A percentile compares a stretch with the other conserved stretches of the same genome.
Conservation (phyloP, 2,329 filamentous ascomycete species). For the Hirsutella rhossiliensis region DNA sequence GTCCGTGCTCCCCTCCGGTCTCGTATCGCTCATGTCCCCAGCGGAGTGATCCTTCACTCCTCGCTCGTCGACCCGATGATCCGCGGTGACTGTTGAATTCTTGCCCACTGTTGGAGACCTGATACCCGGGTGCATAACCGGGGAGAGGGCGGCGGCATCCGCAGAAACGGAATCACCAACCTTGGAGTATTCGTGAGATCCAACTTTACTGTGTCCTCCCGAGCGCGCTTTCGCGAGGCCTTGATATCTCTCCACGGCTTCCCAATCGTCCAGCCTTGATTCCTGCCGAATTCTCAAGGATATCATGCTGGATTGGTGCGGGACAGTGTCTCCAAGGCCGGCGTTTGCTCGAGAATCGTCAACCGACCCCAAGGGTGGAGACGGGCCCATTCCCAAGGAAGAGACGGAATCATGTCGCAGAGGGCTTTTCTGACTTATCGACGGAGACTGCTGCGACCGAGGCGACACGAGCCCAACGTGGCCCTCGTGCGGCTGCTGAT, state of each 20-base stretch:
- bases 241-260: neutral
- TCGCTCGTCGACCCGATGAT: neutral
- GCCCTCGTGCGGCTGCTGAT: neutral
- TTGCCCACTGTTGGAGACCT: neutral
- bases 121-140: neutral
- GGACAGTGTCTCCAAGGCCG: neutral
- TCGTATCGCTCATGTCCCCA: too few relatives aligned
- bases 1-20: too few relatives aligned
- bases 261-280: neutral
- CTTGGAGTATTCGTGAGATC: neutral
- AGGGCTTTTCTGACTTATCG: constrained; percentile 1
- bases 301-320: neutral
- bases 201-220: neutral
- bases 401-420: constrained; percentile 1
- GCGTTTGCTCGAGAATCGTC: neutral
- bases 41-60: too few relatives aligned
- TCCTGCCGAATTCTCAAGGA: neutral
- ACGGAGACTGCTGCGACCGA: constrained; percentile 1
- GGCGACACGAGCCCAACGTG: neutral
- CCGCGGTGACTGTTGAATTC: neutral
- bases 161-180: neutral
- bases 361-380: constrained; percentile 1
- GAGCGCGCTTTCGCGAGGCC: neutral
- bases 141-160: neutral
- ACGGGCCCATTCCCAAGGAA: constrained; percentile 1